Base-by-base conservation (phyloP, 2,329 filamentous ascomycete genomes). In the Thielaviopsis euricoi region DNA sequence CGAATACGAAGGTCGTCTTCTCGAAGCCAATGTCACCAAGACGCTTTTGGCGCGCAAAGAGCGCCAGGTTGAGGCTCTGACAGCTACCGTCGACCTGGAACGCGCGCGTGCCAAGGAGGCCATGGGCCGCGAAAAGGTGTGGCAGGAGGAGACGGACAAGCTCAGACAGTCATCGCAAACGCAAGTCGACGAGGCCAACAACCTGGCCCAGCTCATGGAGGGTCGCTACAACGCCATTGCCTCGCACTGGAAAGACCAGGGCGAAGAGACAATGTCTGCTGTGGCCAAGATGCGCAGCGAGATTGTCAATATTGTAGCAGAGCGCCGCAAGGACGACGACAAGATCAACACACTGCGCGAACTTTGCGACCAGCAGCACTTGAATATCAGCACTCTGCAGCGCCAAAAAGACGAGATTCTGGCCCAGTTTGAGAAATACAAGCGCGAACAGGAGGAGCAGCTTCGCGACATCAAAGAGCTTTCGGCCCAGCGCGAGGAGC, bases 1-100 rank as follows among this genome's bases (percentile, higher is more conserved):
- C 53, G 84, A 89, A 64, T 85, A 87, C 65, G 84, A 89, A 65
- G 79, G 80, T 62, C 76, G 82, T 7, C 73, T 86, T 61, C 75
- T 88, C 56, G 82, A 87, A 63, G 82, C 82, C 59, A 82, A 79
- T 64, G 81, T 88, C 57, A 87, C 85, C 63, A 85, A 85, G 67
- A 80, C 82, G 15, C 72, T 87, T 7, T 74, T 90, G 26, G 79
- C 82, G 59, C 76, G 86, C 59, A 86, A 87, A 65, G 86, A 89
- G 65, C 78, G 86, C 13, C 86, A 88, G 67, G 79, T 89, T 49
- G 83, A 86, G 62, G 80, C 82, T 51, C 68, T 89, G 60, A 82
- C 83, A 64, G 74, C 76, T 9, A 74, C 80, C 19, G 73, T 89
- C 26, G 82, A 85, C 48, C 68, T 75, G 1, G 86, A 89, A 69